These are phyloP conservation scores for Lophiostoma macrostomum DNA, from an alignment of 495 filamentous ascomycete genomes.

Conservation along the genomic window DNA sequence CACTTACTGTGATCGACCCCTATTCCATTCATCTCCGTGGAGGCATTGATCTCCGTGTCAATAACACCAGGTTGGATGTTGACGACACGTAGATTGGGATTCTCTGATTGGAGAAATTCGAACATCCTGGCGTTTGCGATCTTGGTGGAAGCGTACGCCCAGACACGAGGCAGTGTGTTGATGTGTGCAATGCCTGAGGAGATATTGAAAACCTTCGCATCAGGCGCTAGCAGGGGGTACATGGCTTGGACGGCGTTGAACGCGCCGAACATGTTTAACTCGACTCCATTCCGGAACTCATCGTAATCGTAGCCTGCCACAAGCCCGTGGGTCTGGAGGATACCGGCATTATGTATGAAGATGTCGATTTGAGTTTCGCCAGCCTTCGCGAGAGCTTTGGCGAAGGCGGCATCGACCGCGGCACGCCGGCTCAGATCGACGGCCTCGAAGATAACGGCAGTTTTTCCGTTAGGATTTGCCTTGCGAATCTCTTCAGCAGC, in stretches of 20 bases:
- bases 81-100: constrained; percentile 44
- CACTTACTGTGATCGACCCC: constrained; percentile 38
- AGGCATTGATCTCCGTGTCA: constrained; percentile 42
- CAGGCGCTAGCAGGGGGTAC: constrained; percentile 38
- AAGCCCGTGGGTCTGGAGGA: constrained; percentile 33
- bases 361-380: constrained; percentile 32
- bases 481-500: constrained; percentile 32
- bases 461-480: constrained; percentile 33
- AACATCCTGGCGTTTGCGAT: constrained; percentile 44
- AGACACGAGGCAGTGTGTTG: constrained; percentile 35
- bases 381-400: constrained; percentile 32
- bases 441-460: constrained; percentile 40
- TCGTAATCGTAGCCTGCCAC: constrained; percentile 36
- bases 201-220: constrained; percentile 44
- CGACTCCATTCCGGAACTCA: constrained; percentile 39
- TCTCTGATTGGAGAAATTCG: constrained; percentile 41
- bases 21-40: constrained; percentile 35
- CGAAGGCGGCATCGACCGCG: constrained; percentile 44
- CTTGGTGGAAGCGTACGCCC: constrained; percentile 44
- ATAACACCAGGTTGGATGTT: constrained; percentile 49
- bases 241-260: constrained; percentile 44
- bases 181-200: constrained; percentile 43
- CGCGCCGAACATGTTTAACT: constrained; percentile 43
- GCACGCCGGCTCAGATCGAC: constrained; percentile 37
- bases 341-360: constrained; percentile 14